Base-by-base conservation (phyloP, 2,329 filamentous ascomycete genomes). In the Fusarium sp. region DNA sequence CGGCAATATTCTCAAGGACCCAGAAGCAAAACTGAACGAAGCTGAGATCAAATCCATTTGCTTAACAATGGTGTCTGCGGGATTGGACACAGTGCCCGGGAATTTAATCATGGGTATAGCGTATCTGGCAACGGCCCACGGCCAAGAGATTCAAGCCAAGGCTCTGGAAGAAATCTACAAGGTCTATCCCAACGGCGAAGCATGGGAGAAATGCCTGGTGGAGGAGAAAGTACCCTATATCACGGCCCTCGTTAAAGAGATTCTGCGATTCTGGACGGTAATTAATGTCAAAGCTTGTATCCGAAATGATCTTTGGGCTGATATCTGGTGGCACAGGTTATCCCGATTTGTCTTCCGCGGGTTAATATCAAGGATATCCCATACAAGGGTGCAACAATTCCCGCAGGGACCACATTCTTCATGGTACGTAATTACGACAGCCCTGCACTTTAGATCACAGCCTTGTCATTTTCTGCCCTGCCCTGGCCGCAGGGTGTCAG, bases 71-170 rank as follows among this genome's bases (percentile, higher is more conserved):
- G 91, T 95, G 0, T 92, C 90, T 2, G 93, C 92, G 0, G 93
- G 93, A 20, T 86, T 95, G 18, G 93, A 96, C 76, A 96, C 93
- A 0, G 90, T 96, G 2, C 91, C 93, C 0, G 91, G 90, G 13
- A 94, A 94, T 67, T 81, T 95, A 12, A 90, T 94, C 74, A 93
- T 94, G 91, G 90, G 90, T 14, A 88, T 95, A 46, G 93, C 91
- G 4, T 93, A 92, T 72, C 85, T 96, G 4, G 87, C 91, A n/a
- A 90, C 88, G 0, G 79, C 85, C 0, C 83, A 90, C 13, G 92
- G 92, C 16, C 90, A 92, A 71, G 83, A 85, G 4, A 91, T 94
- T 64, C 93, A 96, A 78, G 80, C 85, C 57, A 88, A 86, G 37
- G 92, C 92, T 0, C 88, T 92, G 61, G 80, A 86, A 2, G 92